Conservation (phyloP, 805 yeast species). For the Myxozyma lipomycoides region DNA sequence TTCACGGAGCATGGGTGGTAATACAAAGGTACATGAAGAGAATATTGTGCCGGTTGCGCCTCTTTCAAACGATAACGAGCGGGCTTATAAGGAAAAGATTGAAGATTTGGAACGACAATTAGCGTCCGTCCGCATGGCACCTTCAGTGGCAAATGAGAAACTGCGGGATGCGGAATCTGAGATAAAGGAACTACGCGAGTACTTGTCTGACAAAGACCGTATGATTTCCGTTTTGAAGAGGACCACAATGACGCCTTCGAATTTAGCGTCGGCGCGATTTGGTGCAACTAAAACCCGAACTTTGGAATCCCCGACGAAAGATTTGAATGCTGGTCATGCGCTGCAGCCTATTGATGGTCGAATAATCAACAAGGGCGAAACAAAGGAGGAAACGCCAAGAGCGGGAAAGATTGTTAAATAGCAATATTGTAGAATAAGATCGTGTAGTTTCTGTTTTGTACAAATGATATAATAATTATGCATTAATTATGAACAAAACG, state of each 20-base stretch:
- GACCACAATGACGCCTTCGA: not conserved
- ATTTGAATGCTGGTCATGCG: not conserved
- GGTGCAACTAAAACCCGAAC: not conserved
- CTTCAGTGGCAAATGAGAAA: not conserved
- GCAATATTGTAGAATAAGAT: not conserved
- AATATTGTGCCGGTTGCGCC: not conserved
- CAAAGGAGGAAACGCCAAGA: not conserved
- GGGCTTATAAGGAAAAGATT: not conserved
- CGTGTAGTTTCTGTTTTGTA: not conserved
- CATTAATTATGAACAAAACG: not conserved
- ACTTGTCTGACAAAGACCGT: conserved; percentile 67
- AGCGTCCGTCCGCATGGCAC: not conserved
- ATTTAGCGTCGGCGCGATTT: not conserved
- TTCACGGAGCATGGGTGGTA: not conserved
- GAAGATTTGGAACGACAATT: conserved; percentile 4
- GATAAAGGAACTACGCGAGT: conserved; percentile 57
- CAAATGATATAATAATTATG: not conserved
- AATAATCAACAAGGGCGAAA: not conserved
- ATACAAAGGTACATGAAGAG: not conserved
- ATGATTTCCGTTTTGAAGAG: conserved; percentile 65
- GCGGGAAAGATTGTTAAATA: no score
- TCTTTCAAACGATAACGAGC: not conserved
- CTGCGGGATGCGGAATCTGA: conserved; percentile 38
- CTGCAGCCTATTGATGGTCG: not conserved
- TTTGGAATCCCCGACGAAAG: not conserved